These are phyloP conservation scores for Dillenia suffruticosa DNA, from an alignment of 164 flowering plant species.

Conservation along the genomic window DNA sequence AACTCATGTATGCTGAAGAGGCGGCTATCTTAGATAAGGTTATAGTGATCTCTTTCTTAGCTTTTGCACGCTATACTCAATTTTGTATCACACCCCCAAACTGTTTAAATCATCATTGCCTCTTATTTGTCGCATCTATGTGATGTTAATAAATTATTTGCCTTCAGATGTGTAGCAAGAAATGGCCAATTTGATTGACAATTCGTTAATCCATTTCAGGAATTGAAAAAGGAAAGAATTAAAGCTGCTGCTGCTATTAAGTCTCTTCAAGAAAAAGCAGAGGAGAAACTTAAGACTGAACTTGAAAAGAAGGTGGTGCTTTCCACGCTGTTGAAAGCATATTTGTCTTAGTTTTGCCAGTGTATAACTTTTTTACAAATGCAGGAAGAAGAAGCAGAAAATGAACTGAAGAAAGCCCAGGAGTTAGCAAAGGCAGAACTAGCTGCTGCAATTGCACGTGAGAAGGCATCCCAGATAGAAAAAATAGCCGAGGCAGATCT, in stretches of 20 bases:
- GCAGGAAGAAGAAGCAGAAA: conserved; percentile 80
- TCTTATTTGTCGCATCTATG: no score
- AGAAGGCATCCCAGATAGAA: conserved; percentile 91
- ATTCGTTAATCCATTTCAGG: conserved; percentile 34
- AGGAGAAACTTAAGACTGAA: conserved; percentile 67
- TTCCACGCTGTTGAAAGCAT: conserved; percentile 1
- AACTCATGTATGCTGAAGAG: conserved; percentile 96
- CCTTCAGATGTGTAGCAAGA: no score
- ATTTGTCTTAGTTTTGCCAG: not conserved
- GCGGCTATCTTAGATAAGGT: conserved; percentile 93
- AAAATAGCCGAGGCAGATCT: conserved; percentile 93
- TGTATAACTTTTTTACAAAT: conserved; percentile 9
- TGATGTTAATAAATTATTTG: no score
- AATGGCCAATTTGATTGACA: not conserved
- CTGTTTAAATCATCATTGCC: no score
- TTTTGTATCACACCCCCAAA: not conserved
- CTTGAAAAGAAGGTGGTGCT: conserved; percentile 68
- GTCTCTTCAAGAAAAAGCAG: conserved; percentile 76
- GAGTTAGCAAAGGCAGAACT: conserved; percentile 85
- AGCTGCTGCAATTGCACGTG: conserved; percentile 77
- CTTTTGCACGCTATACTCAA: not conserved
- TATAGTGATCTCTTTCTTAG: not conserved
- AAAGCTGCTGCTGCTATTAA: conserved; percentile 73
- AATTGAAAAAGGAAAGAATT: conserved; percentile 69
- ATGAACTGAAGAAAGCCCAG: conserved; percentile 49